Base-by-base conservation (phyloP, 2,329 filamentous ascomycete genomes). In the Microdochium bolleyi region DNA sequence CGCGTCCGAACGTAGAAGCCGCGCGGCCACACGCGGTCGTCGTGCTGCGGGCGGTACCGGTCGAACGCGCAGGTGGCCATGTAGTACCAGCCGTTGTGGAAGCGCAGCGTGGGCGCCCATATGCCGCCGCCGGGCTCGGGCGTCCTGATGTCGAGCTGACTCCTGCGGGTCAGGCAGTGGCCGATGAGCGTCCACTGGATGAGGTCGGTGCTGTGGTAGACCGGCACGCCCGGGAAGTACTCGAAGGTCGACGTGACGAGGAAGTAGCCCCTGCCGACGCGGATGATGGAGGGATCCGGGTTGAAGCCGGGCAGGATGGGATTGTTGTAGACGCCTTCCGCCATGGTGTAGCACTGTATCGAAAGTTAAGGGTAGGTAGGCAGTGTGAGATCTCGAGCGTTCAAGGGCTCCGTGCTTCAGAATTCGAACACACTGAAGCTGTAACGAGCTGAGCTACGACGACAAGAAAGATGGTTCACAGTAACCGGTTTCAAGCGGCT, bases 201-300 rank as follows among this genome's bases (percentile, higher is more conserved):
- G 11, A 81, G 68, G 56, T 80, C 73, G 1, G 66, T 76, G 21
- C 77, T 81, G 24, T 80, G 73, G 58, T 84, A 83, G 53, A 85
- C 79, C 14, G 80, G 77, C n/a, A 76, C 75, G 3, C 79, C 80
- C 0, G 81, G 82, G 55, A 81, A 84, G 62, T 75, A 81, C 61
- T 85, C 81, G 53, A 85, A 85, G 0, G 79, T 80, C 0, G 81
- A 84, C 3, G 79, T 84, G 37, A 76, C 77, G 25, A 85, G 72
- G 62, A 79, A 85, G 61, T 77, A 85, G 66, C 64, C 9, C 64
- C 66, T 19, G 57, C 56, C 22, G 7, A 69, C 67, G 3, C 70
- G 64, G 48, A 69, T 71, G 16, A 72, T 57, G 1, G 80, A 82
- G 0, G 82, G 82, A 56, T 85, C 82, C 5, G 82, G 79, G 53